Conservation (phyloP, 2,329 filamentous ascomycete genomes). For the Aspergillus proliferans region DNA sequence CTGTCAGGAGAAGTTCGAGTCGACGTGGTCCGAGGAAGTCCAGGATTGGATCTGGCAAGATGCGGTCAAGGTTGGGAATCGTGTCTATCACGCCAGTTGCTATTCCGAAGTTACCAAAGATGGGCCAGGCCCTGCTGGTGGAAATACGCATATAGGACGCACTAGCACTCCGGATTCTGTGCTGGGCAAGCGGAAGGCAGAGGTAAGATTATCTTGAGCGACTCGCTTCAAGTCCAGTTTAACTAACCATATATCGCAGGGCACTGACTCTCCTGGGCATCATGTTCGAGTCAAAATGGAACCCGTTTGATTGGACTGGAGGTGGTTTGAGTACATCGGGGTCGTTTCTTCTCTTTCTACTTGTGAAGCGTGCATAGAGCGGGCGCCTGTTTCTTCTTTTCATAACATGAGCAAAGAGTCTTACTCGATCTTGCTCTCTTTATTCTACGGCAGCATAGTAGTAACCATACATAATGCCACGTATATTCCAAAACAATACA, state of each 20-base stretch:
- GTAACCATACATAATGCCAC: neutral
- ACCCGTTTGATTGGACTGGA: conserved; percentile 20
- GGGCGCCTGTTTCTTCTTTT: conserved; percentile 13
- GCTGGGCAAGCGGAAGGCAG: conserved; percentile 69
- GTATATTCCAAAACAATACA: neutral
- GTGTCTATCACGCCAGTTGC: conserved; percentile 86
- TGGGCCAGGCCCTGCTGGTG: conserved; percentile 35
- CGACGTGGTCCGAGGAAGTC: conserved; percentile 82
- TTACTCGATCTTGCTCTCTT: neutral
- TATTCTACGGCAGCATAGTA: neutral
- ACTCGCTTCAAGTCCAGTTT: neutral
- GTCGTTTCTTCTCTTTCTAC: conserved; percentile 2
- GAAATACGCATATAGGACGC: conserved; percentile 33
- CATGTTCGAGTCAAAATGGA: conserved; percentile 38
- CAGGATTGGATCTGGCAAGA: conserved; percentile 98
- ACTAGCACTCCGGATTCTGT: conserved; percentile 57
- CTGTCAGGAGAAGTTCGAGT: conserved; percentile 91
- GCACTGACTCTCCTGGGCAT: conserved; percentile 29
- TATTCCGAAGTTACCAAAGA: conserved; percentile 74
- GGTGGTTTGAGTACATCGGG: neutral
- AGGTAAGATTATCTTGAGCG: conserved; percentile 38
- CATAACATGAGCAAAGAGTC: neutral
- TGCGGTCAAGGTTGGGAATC: conserved; percentile 67
- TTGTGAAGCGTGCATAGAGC: conserved; percentile 11
- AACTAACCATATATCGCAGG: conserved; percentile 11